Conservation (phyloP, 2,329 filamentous ascomycete species). For the Amauroascus verrucosus region DNA sequence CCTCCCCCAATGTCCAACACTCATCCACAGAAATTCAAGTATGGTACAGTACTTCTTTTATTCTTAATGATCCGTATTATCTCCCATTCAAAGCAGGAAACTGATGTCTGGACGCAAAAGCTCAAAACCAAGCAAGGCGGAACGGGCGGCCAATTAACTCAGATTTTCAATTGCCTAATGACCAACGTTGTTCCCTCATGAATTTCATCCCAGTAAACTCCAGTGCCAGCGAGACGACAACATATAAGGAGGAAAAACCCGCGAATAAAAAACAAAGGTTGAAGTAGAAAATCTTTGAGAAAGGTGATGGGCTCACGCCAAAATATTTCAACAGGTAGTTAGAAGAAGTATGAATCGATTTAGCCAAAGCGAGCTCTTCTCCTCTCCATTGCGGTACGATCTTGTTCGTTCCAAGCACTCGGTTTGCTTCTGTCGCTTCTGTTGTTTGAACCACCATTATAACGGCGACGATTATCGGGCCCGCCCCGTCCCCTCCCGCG, state of each 20-base stretch:
- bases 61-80: neutral
- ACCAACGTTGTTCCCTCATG: neutral
- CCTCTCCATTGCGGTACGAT: conserved; percentile 36
- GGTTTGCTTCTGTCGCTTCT: too few species aligned
- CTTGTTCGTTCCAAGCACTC: conserved; percentile 29
- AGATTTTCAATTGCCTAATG: neutral
- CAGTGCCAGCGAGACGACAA: neutral
- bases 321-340: neutral
- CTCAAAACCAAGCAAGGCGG: neutral
- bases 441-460: conserved; percentile 21
- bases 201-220: conserved; percentile 1
- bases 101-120: neutral
- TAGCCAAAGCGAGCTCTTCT: conserved; percentile 39
- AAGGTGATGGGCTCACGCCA: neutral
- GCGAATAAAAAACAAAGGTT: neutral
- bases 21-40: neutral
- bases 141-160: neutral
- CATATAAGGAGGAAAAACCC: neutral
- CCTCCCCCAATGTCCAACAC: neutral
- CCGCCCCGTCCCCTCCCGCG: conserved; percentile 19
- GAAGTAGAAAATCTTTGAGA: neutral
- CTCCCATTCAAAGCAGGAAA: neutral
- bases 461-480: conserved; percentile 14
- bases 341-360: neutral
- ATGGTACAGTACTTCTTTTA: neutral